Evolutionary conservation across 805 yeast genomes (phyloP), one percentile per base, ranked within the genome.

Genomic region (Zygoascus tannicola): DNA sequence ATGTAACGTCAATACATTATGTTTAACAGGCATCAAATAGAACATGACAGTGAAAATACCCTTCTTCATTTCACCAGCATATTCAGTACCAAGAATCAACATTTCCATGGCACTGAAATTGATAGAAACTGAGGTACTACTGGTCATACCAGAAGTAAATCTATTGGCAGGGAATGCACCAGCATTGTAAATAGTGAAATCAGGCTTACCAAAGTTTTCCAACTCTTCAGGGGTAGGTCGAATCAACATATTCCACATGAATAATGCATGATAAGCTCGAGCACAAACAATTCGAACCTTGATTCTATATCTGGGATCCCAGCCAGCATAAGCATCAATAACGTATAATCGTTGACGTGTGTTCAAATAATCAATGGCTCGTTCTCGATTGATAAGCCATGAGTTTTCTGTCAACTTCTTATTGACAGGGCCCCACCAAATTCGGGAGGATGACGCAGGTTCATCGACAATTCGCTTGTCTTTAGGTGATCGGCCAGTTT

Each of bases 371-470:
- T 90, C 98, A 54, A 88, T 76, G 42, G 98, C 97, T 70, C 98
- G 85, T 56, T 90, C 90, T 65, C 94, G 82, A 65, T 94, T 85
- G 58, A 90, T 87, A 57, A 78, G 77, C 97, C 97, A 90, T 19
- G 96, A 87, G 63, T 81, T 80, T 68, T 86, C 95, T 48, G 85
- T 82, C 56, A 90, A 88, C 69, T 90, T 85, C 69, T 84, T 86
- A 73, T 90, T 90, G 55, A 90, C 98, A 2, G 97, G 97, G 21
- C 98, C 98, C 98, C 98, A 90, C 98, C 98, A 90, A 56, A 90
- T 78, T 60, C 88, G 71, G 47, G 85, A 75, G 48, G 75, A 68
- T 33, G 96, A 86, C 41, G 92, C 74, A 56, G 77, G 82, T 71
- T 92, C 97, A 58, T 88, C 97, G 50, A 90, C 97, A 64, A 90